Base-by-base conservation (phyloP, 139 green algal species). In the Pleodorina starrii region DNA sequence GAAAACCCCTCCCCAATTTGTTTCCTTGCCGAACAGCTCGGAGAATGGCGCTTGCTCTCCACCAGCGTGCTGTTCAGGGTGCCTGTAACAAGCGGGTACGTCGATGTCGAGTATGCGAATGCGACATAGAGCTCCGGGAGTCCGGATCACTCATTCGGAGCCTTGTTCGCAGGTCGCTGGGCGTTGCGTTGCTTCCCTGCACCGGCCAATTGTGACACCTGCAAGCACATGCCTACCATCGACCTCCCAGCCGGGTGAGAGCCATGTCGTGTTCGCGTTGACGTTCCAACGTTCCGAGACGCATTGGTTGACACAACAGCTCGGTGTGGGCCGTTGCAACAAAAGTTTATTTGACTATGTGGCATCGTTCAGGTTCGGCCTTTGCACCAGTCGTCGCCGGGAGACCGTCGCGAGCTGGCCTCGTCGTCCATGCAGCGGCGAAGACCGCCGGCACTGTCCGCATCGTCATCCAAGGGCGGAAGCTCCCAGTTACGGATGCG, bases 401-500 rank as follows among this genome's bases (percentile, higher is more conserved):
- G 48, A 69, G 76, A 35, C 78, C 54, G 32, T 74, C 51, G 21
- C 78, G 78, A 10, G 7, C 36, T 54, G 36, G 51, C 36, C 21
- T 85, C 10, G 35, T 73, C 7, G 78, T 73, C 36, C 16, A 2
- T 21, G 51, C 78, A 32, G 78, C 54, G 2, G 78, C 78, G 19
- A 85, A 85, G 78, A 19, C 78, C 5, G 21, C 78, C 21, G 38
- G 7, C 57, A 85, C 78, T 14, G 78, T 85, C 50, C 51, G 54
- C 5, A 84, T 84, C 17, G 50, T 69, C n/a, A 84, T 84, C 48
- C 76, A 97, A 85, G 95, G 95, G 14, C 90, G 94, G 40, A 84
- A 94, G 71, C 79, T 89, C 3, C 87, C 95, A 78, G 94, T 96
- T 43, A 98, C 96, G 0, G 92, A 95, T 19, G 92, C 95, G 27